Base-by-base conservation (phyloP, 148 eudicot species). In the Rhododendron williamsianum region DNA sequence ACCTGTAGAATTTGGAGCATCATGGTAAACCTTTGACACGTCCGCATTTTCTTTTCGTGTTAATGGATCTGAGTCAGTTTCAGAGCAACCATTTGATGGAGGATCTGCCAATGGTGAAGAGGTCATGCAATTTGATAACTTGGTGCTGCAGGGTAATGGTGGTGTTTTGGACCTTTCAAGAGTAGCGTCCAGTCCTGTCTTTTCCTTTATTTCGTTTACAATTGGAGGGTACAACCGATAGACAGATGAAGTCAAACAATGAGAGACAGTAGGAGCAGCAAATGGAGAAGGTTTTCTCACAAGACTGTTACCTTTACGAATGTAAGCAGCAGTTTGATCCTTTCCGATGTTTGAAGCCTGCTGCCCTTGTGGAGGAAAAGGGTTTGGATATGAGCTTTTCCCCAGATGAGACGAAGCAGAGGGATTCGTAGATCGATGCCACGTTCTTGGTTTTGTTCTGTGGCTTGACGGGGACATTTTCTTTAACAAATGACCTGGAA, bases 281-380 rank as follows among this genome's bases (percentile, higher is more conserved):
- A 84, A 89, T 27, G 92, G 84, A 63, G 88, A 76, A 54, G 92
- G 84, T 74, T 92, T 92, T 87, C 97, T 90, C 58, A 96, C 97
- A 52, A 96, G 92, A 88, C 95, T 93, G 78, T 96, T 95, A 87
- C 99, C 97, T 89, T 92, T 91, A 56, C 99, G 97, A 85, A 96
- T 79, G 85, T 96, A 96, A 87, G 96, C 91, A 82, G 86, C 83
- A 89, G 82, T 89, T 49, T 54, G 93, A 86, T 83, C 90, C 67
- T 89, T 84, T 80, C 82, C 49, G 33, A 80, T 52, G 36, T 81
- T 83, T 65, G 79, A 87, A 74, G 86, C 51, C 41, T 85, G 86
- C 46, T 86, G 88, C 81, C 76, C 88, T 87, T 87, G 91, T 23
- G 65, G 85, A 86, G 89, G 89, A 86, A 86, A 51, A 56, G 85